A percentile compares a stretch with the other conserved stretches of the same genome.
These are phyloP conservation scores for Triglochin maritima DNA, from an alignment of 106 monocot genomes.

Conservation along the genomic window DNA sequence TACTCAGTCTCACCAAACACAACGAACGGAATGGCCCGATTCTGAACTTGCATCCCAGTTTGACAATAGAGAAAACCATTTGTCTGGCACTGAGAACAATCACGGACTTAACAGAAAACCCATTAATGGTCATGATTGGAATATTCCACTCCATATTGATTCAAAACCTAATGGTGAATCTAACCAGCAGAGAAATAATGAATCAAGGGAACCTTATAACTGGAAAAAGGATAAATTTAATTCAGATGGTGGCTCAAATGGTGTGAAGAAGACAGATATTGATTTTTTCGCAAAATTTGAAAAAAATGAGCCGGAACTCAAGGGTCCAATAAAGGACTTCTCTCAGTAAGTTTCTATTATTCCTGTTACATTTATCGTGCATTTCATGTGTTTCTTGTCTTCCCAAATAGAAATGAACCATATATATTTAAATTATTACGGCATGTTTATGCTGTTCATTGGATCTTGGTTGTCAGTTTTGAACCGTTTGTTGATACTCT, in stretches of 20 bases:
- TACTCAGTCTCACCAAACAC: conserved; percentile 29
- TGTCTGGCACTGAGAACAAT: conserved; percentile 17
- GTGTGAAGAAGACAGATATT: conserved; percentile 36
- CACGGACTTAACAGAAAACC: no score
- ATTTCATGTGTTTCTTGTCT: not conserved
- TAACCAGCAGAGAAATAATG: conserved; percentile 29
- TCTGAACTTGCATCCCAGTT: conserved; percentile 21
- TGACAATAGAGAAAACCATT: conserved; percentile 25
- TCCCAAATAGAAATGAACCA: no score
- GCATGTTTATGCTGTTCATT: no score
- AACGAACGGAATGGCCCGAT: conserved; percentile 20
- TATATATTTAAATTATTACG: no score
- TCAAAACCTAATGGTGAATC: conserved; percentile 26
- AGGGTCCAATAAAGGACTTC: conserved; percentile 64
- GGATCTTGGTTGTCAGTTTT: no score
- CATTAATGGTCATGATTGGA: no score
- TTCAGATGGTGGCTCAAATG: conserved; percentile 19
- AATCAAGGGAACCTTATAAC: conserved; percentile 13
- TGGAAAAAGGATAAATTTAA: conserved; percentile 23
- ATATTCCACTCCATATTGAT: no score
- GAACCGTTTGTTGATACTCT: no score
- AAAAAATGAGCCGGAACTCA: conserved; percentile 59
- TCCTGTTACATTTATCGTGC: not conserved
- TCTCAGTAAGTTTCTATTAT: conserved; percentile 43
- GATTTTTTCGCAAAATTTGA: conserved; percentile 66